Evolutionary conservation across 2,329 filamentous ascomycete species (phyloP).

Genomic region (Apiospora arundinis): DNA sequence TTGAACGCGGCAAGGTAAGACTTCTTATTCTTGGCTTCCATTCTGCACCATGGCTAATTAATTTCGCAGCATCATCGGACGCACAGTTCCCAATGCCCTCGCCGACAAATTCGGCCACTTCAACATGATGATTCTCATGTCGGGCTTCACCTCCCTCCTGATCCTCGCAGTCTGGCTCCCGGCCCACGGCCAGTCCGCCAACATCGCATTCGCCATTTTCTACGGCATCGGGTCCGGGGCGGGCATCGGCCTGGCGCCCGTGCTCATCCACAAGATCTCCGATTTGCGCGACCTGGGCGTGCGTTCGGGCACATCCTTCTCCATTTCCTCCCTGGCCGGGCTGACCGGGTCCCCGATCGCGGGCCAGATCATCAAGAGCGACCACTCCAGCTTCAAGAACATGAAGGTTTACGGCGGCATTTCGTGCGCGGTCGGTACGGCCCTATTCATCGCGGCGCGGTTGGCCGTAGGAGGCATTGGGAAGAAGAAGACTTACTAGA

Average conservation of each 20-base stretch:
- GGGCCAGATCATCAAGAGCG: constrained; percentile 42
- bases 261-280: constrained; percentile 73
- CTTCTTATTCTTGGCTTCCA: no score
- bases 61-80: constrained; percentile 30
- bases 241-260: constrained; percentile 66
- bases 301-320: constrained; percentile 68
- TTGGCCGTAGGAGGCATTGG: no score
- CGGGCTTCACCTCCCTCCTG: constrained; percentile 47
- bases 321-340: constrained; percentile 66
- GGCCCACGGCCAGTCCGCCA: constrained; percentile 54
- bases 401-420: no score
- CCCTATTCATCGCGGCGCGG: no score
- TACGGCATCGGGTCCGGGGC: constrained; percentile 72
- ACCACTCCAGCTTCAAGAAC: no score
- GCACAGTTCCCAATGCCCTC: background rate
- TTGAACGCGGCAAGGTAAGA: constrained; percentile 53
- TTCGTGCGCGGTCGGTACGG: no score
- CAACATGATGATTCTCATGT: constrained; percentile 54
- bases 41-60: constrained; percentile 26
- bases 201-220: constrained; percentile 59
- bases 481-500: no score
- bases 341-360: constrained; percentile 73
- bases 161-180: constrained; percentile 51
- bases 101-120: constrained; percentile 41
- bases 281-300: constrained; percentile 71